Percentiles rank a stretch among this genome's conserved stretches.
These are phyloP conservation scores for Austropuccinia psidii DNA, from an alignment of 1,284 basidiomycete genomes.

Conservation along the genomic window DNA sequence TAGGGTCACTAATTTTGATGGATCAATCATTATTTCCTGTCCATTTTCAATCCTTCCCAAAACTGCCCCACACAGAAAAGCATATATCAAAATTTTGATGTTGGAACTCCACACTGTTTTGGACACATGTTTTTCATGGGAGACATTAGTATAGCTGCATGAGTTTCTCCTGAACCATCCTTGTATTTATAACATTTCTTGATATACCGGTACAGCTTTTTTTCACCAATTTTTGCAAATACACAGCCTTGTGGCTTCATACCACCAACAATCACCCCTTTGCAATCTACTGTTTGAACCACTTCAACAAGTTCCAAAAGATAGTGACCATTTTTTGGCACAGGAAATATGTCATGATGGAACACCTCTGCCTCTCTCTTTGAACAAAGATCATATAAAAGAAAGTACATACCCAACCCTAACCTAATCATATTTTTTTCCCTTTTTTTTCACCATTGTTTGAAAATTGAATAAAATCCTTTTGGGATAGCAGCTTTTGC, in stretches of 20 bases:
- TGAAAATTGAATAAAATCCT: background rate
- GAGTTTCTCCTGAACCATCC: background rate
- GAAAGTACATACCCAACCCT: background rate
- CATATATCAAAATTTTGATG: background rate
- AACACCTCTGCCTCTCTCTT: background rate
- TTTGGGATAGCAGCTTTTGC: background rate
- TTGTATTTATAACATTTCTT: background rate
- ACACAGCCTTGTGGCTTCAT: background rate
- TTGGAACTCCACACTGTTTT: background rate
- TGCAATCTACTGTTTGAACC: background rate
- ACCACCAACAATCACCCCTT: background rate
- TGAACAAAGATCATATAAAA: background rate
- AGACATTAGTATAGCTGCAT: background rate
- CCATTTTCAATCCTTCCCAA: background rate
- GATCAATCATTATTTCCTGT: background rate
- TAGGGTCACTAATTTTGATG: background rate
- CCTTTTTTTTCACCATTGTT: background rate
- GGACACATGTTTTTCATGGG: background rate
- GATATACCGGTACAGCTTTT: background rate
- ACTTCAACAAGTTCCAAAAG: background rate
- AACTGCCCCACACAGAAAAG: background rate
- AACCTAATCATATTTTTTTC: background rate
- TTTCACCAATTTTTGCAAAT: background rate
- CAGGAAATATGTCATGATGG: background rate
- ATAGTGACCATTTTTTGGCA: background rate